Evolutionary conservation across 2,329 filamentous ascomycete species (phyloP).

Genomic region (Erysiphe pisi): DNA sequence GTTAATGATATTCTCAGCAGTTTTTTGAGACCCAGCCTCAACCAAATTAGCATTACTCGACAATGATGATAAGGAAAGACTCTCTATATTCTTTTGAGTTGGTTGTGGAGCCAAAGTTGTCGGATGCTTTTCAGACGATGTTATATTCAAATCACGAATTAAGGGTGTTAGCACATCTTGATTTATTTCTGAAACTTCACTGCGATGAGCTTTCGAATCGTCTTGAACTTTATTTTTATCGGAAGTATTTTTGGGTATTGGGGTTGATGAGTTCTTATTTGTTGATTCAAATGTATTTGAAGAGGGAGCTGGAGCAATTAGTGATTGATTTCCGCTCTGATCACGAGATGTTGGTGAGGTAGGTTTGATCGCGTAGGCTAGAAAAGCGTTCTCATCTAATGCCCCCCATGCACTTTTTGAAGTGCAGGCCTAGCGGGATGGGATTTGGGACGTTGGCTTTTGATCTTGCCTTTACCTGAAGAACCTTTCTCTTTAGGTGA

Average conservation of each 20-base stretch:
- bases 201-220: not conserved
- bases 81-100: not conserved
- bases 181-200: not conserved
- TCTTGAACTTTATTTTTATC: not conserved
- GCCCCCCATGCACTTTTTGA: not conserved
- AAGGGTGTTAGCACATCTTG: not conserved
- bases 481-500: not conserved
- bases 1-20: not conserved
- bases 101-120: not conserved
- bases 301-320: not conserved
- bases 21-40: not conserved
- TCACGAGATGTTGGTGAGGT: conserved; percentile 32
- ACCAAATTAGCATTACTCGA: not conserved
- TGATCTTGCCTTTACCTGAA: not conserved
- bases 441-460: no score
- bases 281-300: not conserved
- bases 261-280: not conserved
- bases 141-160: not conserved
- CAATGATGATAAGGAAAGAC: not conserved
- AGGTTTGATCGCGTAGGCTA: conserved; percentile 44
- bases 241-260: not conserved
- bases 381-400: conserved; percentile 19
- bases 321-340: not conserved
- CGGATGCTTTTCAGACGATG: no score
- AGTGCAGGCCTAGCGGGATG: no score